Base-by-base conservation (phyloP, 129 eudicot species). In the Centrapalus pauciflorus region DNA sequence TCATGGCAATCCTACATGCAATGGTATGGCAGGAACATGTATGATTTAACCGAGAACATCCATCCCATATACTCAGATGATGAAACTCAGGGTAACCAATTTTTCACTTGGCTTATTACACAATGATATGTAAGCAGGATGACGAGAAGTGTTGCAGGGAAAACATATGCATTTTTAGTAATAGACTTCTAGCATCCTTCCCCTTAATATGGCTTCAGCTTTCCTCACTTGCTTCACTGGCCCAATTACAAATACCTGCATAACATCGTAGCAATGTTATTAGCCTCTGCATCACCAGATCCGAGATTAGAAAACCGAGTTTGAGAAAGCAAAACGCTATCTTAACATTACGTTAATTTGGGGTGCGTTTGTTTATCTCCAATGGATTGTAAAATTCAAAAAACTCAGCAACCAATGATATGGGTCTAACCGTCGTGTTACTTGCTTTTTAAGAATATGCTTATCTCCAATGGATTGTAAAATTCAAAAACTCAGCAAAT, bases 191-290 rank as follows among this genome's bases (percentile, higher is more conserved):
- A 78, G 63, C 96, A 93, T 81, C 80, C 81, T 88, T 11, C 98
- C 98, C 82, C 96, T 83, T 41, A 88, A 29, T 63, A 93, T 83
- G 77, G 98, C 98, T 78, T 83, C 96, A 16, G 98, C 98, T 86
- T 93, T 93, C 77, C 85, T 83, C 64, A 85, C 96, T 78, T 88
- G 86, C 95, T 82, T 83, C 74, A 78, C 83, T 19, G 83, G 86
- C 26, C 98, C 98, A 30, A 93, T 85, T 51, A 93, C 79, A 77
- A 93, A 92, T 5, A 81, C 89, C 97, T 90, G 73, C 86, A 73
- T 20, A 5, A 26, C 4, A 20, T 14, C 35, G 14, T 20, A 46
- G 0, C 7, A 35, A 56, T 12, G n/a, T 23, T 32, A 55, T 38
- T 11, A 46, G 17, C 55, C 14, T 43, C 7, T 3, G 35, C 11